Percentiles rank a stretch among this genome's conserved stretches.
Evolutionary conservation across 163 green algal genomes (phyloP).

Genomic region (Scenedesmus sp.): DNA sequence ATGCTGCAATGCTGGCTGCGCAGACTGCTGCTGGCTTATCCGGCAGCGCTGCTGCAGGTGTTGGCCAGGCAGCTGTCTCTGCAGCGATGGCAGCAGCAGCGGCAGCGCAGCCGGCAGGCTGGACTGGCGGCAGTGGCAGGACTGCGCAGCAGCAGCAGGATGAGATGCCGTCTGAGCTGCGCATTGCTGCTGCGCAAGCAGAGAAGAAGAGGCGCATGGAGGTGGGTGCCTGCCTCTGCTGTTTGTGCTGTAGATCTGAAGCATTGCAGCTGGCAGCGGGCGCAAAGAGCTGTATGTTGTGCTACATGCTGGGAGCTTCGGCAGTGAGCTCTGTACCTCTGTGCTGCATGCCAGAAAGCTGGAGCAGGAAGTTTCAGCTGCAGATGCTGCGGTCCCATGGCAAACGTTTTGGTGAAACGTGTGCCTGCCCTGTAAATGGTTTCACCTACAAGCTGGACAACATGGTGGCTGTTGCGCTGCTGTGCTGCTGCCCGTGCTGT

Average conservation of each 20-base stretch:
- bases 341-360: no score
- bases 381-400: no score
- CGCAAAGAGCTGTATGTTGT: neutral
- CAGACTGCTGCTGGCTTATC: neutral
- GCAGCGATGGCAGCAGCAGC: neutral
- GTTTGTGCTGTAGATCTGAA: neutral
- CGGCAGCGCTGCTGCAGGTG: constrained; percentile 14
- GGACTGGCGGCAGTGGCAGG: neutral
- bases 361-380: no score
- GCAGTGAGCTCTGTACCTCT: neutral
- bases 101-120: neutral
- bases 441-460: no score
- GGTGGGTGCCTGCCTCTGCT: neutral
- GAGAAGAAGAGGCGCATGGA: constrained; percentile 40
- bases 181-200: constrained; percentile 14
- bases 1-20: neutral
- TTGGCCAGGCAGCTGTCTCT: neutral
- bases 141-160: constrained; percentile 19
- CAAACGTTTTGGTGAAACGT: no score
- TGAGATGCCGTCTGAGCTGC: constrained; percentile 22
- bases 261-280: neutral
- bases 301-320: neutral
- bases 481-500: neutral
- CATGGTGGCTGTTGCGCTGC: neutral
- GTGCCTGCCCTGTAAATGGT: no score